These are phyloP conservation scores for Byssothecium circinans DNA, from an alignment of 2,329 filamentous ascomycete genomes.

Conservation along the genomic window DNA sequence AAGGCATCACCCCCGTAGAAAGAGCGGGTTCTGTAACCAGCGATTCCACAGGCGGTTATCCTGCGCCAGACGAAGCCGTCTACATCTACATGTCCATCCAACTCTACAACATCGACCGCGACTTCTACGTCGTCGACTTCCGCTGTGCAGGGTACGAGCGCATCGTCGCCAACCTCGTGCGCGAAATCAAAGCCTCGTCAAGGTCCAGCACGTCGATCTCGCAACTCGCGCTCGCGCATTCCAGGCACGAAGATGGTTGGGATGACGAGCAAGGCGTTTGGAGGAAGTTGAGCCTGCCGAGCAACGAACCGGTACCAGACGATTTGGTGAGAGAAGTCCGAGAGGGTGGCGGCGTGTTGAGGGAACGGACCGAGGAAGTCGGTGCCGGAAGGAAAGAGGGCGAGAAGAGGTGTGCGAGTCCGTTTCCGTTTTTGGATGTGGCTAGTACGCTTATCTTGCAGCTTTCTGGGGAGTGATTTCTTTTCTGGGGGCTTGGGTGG, in stretches of 20 bases:
- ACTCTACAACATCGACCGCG: conserved; percentile 69
- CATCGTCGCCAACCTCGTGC: conserved; percentile 57
- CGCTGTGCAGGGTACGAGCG: conserved; percentile 98
- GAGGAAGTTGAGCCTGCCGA: conserved; percentile 24
- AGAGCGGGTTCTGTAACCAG: conserved; percentile 15
- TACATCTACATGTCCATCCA: conserved; percentile 92
- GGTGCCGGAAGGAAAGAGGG: conserved; percentile 60
- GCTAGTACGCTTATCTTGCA: conserved; percentile 91
- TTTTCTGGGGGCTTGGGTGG: no score
- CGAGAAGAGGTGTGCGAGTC: conserved; percentile 92
- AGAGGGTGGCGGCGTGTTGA: conserved; percentile 39
- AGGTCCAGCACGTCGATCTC: conserved; percentile 17
- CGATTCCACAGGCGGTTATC: conserved; percentile 22
- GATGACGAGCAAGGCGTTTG: conserved; percentile 40
- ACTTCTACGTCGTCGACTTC: conserved; percentile 96
- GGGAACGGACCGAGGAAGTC: conserved; percentile 46
- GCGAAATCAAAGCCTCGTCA: conserved; percentile 39
- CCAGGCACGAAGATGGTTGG: conserved; percentile 33
- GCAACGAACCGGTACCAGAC: conserved; percentile 34
- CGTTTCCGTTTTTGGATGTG: conserved; percentile 94
- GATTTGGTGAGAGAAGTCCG: conserved; percentile 31
- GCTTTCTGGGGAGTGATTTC: conserved; percentile 51
- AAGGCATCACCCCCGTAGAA: conserved; percentile 24
- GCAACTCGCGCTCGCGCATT: conserved; percentile 19
- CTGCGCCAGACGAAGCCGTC: conserved; percentile 66